Conservation (phyloP, 352 stramenopile genomes). For the Pythium rhizo-oryzae region DNA sequence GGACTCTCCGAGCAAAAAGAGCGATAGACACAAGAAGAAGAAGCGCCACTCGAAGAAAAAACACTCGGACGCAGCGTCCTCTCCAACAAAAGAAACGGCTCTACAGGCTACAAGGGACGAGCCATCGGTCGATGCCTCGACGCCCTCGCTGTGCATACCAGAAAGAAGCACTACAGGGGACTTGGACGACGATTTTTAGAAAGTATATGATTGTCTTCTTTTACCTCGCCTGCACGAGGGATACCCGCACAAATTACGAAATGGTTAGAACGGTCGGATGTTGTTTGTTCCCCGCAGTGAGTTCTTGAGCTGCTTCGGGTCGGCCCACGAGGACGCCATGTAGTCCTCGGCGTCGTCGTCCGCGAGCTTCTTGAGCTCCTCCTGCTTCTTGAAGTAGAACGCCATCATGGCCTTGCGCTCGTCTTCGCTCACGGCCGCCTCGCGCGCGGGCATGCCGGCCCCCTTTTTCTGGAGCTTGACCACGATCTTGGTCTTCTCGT, state of each 20-base stretch:
- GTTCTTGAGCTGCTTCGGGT: slow-evolving; percentile 94
- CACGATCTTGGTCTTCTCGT: slow-evolving; percentile 95
- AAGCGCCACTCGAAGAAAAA: slow-evolving; percentile 21
- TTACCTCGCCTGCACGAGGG: not conserved
- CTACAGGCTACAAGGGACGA: not conserved
- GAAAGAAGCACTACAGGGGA: not conserved
- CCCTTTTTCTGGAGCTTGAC: slow-evolving; percentile 92
- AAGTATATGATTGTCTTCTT: not conserved
- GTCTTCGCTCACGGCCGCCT: slow-evolving; percentile 90
- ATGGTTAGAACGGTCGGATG: slow-evolving; percentile 75
- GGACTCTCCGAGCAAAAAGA: slow-evolving; percentile 10
- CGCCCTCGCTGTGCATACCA: slow-evolving; percentile 2
- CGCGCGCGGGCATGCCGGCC: slow-evolving; percentile 80
- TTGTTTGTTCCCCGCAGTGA: slow-evolving; percentile 88
- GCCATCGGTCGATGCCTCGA: not conserved
- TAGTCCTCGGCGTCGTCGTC: slow-evolving; percentile 96
- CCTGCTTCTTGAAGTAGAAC: slow-evolving; percentile 94
- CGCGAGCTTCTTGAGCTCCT: slow-evolving; percentile 82
- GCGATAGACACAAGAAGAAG: slow-evolving; percentile 24
- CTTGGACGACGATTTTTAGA: slow-evolving; percentile 30
- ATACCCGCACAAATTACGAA: not conserved
- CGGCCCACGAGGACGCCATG: slow-evolving; percentile 92
- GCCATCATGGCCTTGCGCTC: slow-evolving; percentile 98
- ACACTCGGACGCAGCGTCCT: not conserved
- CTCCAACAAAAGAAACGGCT: not conserved